Evolutionary conservation across 2,329 filamentous ascomycete species (phyloP).

Genomic region (Microdochium trichocladiopsis): DNA sequence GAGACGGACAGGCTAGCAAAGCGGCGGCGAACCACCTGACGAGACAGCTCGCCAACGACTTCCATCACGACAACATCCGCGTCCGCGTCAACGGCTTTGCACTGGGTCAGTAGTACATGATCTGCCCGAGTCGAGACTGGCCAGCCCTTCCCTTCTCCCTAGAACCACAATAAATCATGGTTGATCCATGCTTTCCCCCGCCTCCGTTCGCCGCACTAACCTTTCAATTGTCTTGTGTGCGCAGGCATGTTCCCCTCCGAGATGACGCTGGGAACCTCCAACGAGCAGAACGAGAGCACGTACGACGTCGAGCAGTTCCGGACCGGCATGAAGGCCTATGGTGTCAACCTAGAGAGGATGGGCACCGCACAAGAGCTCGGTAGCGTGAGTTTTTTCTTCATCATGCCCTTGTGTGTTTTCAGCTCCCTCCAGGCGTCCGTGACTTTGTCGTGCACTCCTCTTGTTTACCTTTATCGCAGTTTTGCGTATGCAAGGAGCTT

Average conservation of each 20-base stretch:
- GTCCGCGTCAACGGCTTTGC: slow-evolving; percentile 19
- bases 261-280: slow-evolving; percentile 13
- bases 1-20: slow-evolving; percentile 19
- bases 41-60: slow-evolving; percentile 16
- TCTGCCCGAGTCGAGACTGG: not conserved
- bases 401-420: not conserved
- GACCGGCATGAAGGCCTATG: slow-evolving; percentile 8
- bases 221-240: too few species aligned
- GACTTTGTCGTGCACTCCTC: too few species aligned
- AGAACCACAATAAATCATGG: too few species aligned
- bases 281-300: slow-evolving; percentile 13
- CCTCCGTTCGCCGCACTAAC: too few species aligned
- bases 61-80: slow-evolving; percentile 17
- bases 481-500: too few species aligned
- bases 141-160: not conserved
- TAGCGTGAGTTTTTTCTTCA: slow-evolving; percentile 11
- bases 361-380: slow-evolving; percentile 15
- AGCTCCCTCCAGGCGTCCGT: not conserved
- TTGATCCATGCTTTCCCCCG: too few species aligned
- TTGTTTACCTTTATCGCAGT: too few species aligned
- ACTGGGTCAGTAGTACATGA: slow-evolving; percentile 12
- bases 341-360: slow-evolving; percentile 14
- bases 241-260: slow-evolving; percentile 20
- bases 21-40: slow-evolving; percentile 15
- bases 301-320: slow-evolving; percentile 8